Evolutionary conservation across 768 basidiomycete genomes (phyloP), one percentile per base, ranked within the genome.

Genomic region (Plicaturopsis crispa): DNA sequence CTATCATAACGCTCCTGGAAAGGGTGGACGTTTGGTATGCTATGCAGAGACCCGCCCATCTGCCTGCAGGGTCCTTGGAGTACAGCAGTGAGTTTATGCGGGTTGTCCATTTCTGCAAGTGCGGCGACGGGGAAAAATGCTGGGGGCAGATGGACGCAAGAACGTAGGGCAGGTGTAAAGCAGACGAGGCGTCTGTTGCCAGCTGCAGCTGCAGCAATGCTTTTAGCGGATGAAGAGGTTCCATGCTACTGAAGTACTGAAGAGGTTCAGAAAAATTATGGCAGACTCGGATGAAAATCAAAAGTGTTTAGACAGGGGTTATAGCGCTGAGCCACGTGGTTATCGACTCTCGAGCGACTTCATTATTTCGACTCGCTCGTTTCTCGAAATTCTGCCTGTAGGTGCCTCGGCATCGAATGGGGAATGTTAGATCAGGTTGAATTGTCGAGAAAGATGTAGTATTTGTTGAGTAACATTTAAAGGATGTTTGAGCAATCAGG

Each of bases 41-140:
- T 33, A 90, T 57, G 48, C 76, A 84, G 23, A 89, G 63, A 6
- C 84, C 88, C 16, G 82, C 78, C 88, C 88, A 91, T 41, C 83
- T 73, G 37, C 75, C 77, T 30, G 74, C 80, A n/a, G 78, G 52
- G 48, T 85, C 77, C 61, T 84, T 87, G 13, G 88, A 80, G 51
- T 83, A 80, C 35, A 90, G 63, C 37, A 90, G 63, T 3, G 86
- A 77, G 47, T 75, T 77, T 44, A 89, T 64, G 40, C 87, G 72
- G n/a, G 73, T 66, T 10, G 69, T 65, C 86, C 86, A 91, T 69
- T 86, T 87, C 39, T 75, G 62, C 7, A 78, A 62, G 52, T 88
- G 80, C 3, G 78, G 48, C 3, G 84, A 86, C 1, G 82, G 74
- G 2, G 51, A 36, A 34, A 90, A 72, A 44, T 56, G 64, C 39